A percentile compares a stretch with the other conserved stretches of the same genome.
These are phyloP conservation scores for Kodamaea derodonti DNA, from an alignment of 1,139 yeast species.

Conservation along the genomic window DNA sequence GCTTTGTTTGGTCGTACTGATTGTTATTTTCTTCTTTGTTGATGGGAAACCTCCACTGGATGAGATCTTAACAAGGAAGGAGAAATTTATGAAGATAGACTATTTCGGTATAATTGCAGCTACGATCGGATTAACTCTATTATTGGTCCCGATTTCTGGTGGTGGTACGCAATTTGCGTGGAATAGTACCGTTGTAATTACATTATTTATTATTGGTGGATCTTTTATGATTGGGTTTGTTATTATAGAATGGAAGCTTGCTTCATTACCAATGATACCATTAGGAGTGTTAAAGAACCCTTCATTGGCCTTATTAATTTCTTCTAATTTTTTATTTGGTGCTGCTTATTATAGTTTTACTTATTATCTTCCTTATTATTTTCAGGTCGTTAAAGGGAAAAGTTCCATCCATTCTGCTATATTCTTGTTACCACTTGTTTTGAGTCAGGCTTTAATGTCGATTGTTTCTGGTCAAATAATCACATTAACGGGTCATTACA, in stretches of 20 bases:
- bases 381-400: conserved; percentile 45
- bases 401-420: conserved; percentile 36
- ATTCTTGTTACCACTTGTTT: conserved; percentile 40
- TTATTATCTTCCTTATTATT: conserved; percentile 49
- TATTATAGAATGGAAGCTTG: conserved; percentile 45
- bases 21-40: conserved; percentile 24
- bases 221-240: conserved; percentile 36
- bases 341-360: conserved; percentile 41
- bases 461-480: conserved; percentile 43
- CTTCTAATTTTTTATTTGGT: conserved; percentile 48
- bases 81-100: conserved; percentile 43
- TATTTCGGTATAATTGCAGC: conserved; percentile 46
- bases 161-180: conserved; percentile 51
- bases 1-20: conserved; percentile 27
- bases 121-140: conserved; percentile 38
- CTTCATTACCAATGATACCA: conserved; percentile 57
- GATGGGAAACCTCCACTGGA: conserved; percentile 21
- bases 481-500: conserved; percentile 39
- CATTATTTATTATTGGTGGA: conserved; percentile 45
- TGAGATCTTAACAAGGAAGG: conserved; percentile 22
- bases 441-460: conserved; percentile 38
- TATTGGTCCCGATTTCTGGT: conserved; percentile 50
- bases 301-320: conserved; percentile 37
- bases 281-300: conserved; percentile 38
- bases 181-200: conserved; percentile 47